These are phyloP conservation scores for Aspergillus udagawae DNA, from an alignment of 2,329 filamentous ascomycete species.

Conservation along the genomic window DNA sequence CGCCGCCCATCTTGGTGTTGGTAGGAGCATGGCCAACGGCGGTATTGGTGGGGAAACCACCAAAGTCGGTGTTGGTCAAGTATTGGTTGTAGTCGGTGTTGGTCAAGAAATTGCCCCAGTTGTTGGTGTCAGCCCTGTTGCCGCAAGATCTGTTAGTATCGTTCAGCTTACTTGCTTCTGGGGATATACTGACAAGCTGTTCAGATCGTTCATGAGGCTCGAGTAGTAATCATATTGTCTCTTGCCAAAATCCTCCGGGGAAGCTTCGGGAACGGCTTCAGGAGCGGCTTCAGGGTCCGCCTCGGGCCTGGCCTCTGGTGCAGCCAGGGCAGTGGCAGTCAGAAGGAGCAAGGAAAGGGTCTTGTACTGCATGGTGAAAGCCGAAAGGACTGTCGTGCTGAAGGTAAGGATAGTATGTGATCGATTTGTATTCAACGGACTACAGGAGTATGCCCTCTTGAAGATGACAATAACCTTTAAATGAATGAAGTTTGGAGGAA, in stretches of 20 bases:
- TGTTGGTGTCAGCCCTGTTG: background rate
- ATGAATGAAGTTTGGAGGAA: background rate
- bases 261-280: background rate
- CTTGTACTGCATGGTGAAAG: conserved; percentile 22
- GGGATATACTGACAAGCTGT: background rate
- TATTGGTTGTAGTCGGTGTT: background rate
- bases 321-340: conserved; percentile 17
- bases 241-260: background rate
- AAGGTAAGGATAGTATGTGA: background rate
- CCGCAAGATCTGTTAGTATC: background rate
- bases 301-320: conserved; percentile 1
- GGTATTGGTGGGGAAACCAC: conserved; percentile 1
- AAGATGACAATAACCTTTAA: background rate
- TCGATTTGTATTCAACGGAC: background rate
- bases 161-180: background rate
- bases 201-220: conserved; percentile 1
- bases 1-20: background rate
- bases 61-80: background rate
- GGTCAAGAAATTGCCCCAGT: background rate
- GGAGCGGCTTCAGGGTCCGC: background rate
- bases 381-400: background rate
- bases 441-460: background rate
- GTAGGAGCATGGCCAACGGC: background rate
- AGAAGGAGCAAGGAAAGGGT: conserved; percentile 19
- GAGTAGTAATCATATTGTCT: conserved; percentile 5